phyloP scores from a whole-genome alignment of 768 basidiomycete species.

The Filobasidium wieringae region DNA sequence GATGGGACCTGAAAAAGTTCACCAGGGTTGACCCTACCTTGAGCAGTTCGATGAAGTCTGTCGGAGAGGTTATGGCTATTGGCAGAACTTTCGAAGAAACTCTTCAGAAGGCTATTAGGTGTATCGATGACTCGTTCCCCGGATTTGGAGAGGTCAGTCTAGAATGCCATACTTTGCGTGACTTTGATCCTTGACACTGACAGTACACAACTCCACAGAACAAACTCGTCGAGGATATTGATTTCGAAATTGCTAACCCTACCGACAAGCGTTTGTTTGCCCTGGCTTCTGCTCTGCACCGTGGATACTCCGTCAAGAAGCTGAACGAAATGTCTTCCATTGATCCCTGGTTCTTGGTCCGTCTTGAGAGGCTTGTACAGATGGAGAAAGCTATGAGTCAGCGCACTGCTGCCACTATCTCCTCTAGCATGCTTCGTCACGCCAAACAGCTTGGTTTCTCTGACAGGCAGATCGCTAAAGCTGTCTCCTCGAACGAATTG shows the following conservation, averaged over 20 bases:
- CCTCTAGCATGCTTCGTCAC: conserved; percentile 54
- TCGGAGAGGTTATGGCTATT: conserved; percentile 99
- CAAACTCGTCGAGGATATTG: conserved; percentile 75
- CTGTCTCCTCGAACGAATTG: conserved; percentile 79
- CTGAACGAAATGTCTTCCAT: conserved; percentile 97
- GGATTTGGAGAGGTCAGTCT: conserved; percentile 69
- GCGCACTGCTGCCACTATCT: conserved; percentile 55
- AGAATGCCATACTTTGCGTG: background rate
- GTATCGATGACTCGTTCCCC: conserved; percentile 87
- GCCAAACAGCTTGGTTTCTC: conserved; percentile 95
- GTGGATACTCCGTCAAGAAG: conserved; percentile 87
- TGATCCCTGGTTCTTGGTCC: conserved; percentile 95
- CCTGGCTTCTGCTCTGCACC: conserved; percentile 83
- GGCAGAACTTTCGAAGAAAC: conserved; percentile 98
- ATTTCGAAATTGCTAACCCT: conserved; percentile 83
- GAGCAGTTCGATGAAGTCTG: conserved; percentile 96
- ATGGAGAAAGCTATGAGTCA: conserved; percentile 67
- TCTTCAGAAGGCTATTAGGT: conserved; percentile 91
- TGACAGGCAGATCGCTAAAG: conserved; percentile 72
- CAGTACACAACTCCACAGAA: conserved; percentile 46
- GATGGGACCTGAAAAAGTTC: conserved; percentile 99
- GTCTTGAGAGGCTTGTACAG: conserved; percentile 66
- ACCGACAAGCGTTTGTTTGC: conserved; percentile 97
- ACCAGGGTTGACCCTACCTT: conserved; percentile 78
- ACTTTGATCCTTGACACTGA: conserved; percentile 1